Evolutionary conservation across 2,329 filamentous ascomycete species (phyloP).

Genomic region (Fusarium denticulatum): DNA sequence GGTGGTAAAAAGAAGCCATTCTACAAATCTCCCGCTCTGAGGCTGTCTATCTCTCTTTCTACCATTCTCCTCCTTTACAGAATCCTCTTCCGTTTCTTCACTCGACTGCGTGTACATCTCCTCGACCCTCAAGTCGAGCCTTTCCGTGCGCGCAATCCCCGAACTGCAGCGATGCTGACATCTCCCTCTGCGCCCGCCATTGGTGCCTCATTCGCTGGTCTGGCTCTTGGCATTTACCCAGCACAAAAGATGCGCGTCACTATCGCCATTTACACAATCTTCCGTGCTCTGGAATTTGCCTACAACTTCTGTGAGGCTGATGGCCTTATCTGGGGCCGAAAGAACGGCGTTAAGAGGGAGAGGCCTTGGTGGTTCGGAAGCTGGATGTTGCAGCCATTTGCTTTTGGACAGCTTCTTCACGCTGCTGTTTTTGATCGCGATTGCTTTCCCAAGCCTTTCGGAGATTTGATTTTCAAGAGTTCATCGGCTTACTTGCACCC

Average conservation of each 20-base stretch:
- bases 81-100: constrained; percentile 89
- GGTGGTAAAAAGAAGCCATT: constrained; percentile 61
- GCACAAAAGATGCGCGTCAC: constrained; percentile 74
- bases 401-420: constrained; percentile 80
- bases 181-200: constrained; percentile 86
- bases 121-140: constrained; percentile 81
- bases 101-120: constrained; percentile 79
- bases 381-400: constrained; percentile 82
- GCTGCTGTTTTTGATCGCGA: constrained; percentile 81
- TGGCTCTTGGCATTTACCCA: constrained; percentile 81
- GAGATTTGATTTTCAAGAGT: constrained; percentile 71
- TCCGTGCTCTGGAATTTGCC: constrained; percentile 83
- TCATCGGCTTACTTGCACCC: constrained; percentile 83
- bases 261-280: constrained; percentile 82
- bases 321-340: constrained; percentile 71
- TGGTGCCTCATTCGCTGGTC: constrained; percentile 87
- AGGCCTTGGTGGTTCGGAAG: constrained; percentile 86
- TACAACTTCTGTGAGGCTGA: constrained; percentile 86
- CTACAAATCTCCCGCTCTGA: constrained; percentile 74
- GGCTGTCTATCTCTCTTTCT: constrained; percentile 84
- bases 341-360: constrained; percentile 65
- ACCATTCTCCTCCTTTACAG: constrained; percentile 89
- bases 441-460: constrained; percentile 67
- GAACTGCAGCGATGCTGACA: constrained; percentile 77
- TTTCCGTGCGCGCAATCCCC: constrained; percentile 85